A percentile compares a stretch with the other conserved stretches of the same genome.
Conservation (phyloP, 1,139 yeast species). For the Candida tunisiensis region DNA sequence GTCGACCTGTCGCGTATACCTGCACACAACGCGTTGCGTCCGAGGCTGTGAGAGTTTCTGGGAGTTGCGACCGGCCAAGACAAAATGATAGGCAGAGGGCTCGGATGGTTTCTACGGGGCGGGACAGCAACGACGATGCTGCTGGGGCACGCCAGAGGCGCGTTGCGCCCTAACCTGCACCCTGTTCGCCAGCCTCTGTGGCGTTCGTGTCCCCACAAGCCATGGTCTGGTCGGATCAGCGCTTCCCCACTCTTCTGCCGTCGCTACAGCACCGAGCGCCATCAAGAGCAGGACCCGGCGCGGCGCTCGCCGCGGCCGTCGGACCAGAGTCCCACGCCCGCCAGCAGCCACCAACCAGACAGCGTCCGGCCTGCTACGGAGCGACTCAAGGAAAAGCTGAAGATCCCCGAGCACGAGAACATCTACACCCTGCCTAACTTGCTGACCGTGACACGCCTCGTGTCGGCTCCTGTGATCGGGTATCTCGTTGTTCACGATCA, state of each 20-base stretch:
- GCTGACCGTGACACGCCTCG: conserved; percentile 62
- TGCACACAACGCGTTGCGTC: no score
- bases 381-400: conserved; percentile 1
- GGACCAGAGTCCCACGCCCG: background rate
- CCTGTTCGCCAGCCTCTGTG: no score
- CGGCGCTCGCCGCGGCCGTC: no score
- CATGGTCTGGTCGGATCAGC: no score
- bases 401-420: conserved; percentile 29
- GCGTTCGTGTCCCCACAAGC: no score
- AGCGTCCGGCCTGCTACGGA: conserved; percentile 1
- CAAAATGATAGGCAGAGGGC: no score
- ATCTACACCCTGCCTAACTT: conserved; percentile 74
- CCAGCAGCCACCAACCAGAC: conserved; percentile 3
- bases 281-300: no score
- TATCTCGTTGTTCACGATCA: conserved; percentile 51
- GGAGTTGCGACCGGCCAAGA: background rate
- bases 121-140: no score
- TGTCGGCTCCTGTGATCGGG: conserved; percentile 73
- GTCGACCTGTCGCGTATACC: no score
- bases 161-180: no score
- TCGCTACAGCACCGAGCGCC: background rate
- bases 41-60: background rate
- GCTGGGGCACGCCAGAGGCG: no score
- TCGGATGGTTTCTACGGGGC: no score
- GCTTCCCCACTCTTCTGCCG: background rate